Evolutionary conservation across 139 green algal genomes (phyloP), one percentile per base, ranked within the genome.

Genomic region (Micromonas pusilla): DNA sequence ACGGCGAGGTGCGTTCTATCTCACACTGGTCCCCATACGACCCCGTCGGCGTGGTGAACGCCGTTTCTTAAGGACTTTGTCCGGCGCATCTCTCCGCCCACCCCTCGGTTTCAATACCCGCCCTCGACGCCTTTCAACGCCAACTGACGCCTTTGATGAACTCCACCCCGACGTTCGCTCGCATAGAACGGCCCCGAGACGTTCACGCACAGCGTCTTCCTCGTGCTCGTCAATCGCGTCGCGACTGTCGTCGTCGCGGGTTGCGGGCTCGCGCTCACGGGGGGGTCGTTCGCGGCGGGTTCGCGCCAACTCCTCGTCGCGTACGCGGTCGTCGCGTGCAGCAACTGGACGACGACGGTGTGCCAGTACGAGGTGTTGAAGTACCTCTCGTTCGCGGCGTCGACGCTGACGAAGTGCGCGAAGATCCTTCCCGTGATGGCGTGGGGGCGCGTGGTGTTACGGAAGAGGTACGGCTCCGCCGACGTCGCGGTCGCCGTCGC

Each of bases 301-400:
- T n/a, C 87, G 2, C 74, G 78, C 45, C 87, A 86, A 19, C 90
- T 89, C 2, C 52, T 87, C 52, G 80, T 83, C 26, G 82, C 66
- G 34, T 95, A 92, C 66, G 84, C 83, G 2, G 79, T 80, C 13
- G 86, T 95, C 0, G 85, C 80, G 23, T 70, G 96, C 3, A 92
- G 86, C 60, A 98, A 98, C 79, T 88, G 97, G 23, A 82, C 94
- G 52, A 91, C 93, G 37, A 98, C 93, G 0, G 90, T 87, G 63
- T 97, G 93, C 85, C 93, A 98, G 84, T 97, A 98, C 60, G 93
- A 98, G 81, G 93, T 93, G 9, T 86, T 98, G 19, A 96, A 96
- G 79, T 92, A 95, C 83, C 87, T 97, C 1, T 90, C 88, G 30
- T 97, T 97, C 80, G 88, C 91, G 0, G 79, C 96, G 23, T 91